Evolutionary conservation across 2,329 filamentous ascomycete species (phyloP).

Genomic region (Exophiala sp.): DNA sequence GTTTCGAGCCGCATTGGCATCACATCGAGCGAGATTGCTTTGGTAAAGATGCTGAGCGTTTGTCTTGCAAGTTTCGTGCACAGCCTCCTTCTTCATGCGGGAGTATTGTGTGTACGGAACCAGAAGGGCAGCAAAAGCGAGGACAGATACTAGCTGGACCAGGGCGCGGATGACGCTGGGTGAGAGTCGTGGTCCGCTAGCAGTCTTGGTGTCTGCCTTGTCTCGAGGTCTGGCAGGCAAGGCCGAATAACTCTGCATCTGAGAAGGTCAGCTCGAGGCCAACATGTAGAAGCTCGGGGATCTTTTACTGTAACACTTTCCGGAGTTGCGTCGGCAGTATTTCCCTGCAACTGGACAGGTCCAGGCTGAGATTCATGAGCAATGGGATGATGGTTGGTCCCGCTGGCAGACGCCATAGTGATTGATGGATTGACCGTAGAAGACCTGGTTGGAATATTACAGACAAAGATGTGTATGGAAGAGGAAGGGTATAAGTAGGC

Average conservation of each 20-base stretch:
- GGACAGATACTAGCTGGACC: constrained; percentile 7
- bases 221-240: neutral
- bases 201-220: neutral
- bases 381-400: neutral
- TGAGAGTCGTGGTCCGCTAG: neutral
- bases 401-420: constrained; percentile 1
- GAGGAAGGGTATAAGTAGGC: too few relatives aligned
- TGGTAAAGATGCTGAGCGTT: constrained; percentile 7
- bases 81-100: constrained; percentile 1
- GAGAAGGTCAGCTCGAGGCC: neutral
- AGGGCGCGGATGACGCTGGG: neutral
- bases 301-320: neutral
- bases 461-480: constrained; percentile 11
- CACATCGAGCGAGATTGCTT: constrained; percentile 11
- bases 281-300: neutral
- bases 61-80: constrained; percentile 10
- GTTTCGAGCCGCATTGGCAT: neutral
- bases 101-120: constrained; percentile 8
- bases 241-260: neutral
- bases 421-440: constrained; percentile 2
- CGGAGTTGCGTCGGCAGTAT: neutral
- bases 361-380: constrained; percentile 1
- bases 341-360: neutral
- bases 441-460: constrained; percentile 2
- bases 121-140: constrained; percentile 7